These are phyloP conservation scores for Evernia prunastri DNA, from an alignment of 495 filamentous ascomycete species.

Conservation along the genomic window DNA sequence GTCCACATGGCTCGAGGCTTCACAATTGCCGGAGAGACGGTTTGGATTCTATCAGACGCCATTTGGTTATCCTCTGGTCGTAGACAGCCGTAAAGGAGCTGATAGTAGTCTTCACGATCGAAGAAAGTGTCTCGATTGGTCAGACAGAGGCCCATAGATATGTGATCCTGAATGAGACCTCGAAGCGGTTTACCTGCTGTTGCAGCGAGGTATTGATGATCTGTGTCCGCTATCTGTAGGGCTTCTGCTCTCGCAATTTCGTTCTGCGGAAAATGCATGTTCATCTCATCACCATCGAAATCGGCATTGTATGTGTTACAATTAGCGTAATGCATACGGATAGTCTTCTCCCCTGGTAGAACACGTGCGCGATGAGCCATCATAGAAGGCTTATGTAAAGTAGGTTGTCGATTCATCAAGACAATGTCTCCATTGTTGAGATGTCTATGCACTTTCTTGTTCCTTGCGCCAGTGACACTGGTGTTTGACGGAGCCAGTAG, in stretches of 20 bases:
- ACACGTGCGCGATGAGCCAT: slow-evolving; percentile 96
- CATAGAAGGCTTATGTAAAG: slow-evolving; percentile 98
- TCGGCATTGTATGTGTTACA: slow-evolving; percentile 99
- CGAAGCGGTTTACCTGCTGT: slow-evolving; percentile 91
- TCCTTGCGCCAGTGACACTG: slow-evolving; percentile 65
- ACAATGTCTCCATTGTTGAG: slow-evolving; percentile 94
- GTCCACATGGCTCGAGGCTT: slow-evolving; percentile 85
- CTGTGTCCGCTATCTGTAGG: slow-evolving; percentile 84
- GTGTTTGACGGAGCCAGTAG: slow-evolving; percentile 81
- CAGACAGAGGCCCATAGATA: slow-evolving; percentile 86
- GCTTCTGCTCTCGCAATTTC: slow-evolving; percentile 91
- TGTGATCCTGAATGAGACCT: slow-evolving; percentile 98
- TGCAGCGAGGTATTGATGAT: slow-evolving; percentile 91
- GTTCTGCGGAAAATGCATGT: slow-evolving; percentile 99
- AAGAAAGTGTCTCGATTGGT: slow-evolving; percentile 94
- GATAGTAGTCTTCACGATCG: slow-evolving; percentile 78
- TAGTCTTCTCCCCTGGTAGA: slow-evolving; percentile 86
- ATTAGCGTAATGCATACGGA: slow-evolving; percentile 99
- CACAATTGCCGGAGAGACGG: slow-evolving; percentile 70
- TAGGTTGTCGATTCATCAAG: slow-evolving; percentile 99
- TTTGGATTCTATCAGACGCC: slow-evolving; percentile 60
- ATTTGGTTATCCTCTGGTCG: slow-evolving; percentile 86
- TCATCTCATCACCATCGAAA: slow-evolving; percentile 99
- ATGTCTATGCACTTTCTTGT: slow-evolving; percentile 97
- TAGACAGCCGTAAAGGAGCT: slow-evolving; percentile 82